These are phyloP conservation scores for Rachicladosporium sp. DNA, from an alignment of 2,329 filamentous ascomycete species.

Conservation along the genomic window DNA sequence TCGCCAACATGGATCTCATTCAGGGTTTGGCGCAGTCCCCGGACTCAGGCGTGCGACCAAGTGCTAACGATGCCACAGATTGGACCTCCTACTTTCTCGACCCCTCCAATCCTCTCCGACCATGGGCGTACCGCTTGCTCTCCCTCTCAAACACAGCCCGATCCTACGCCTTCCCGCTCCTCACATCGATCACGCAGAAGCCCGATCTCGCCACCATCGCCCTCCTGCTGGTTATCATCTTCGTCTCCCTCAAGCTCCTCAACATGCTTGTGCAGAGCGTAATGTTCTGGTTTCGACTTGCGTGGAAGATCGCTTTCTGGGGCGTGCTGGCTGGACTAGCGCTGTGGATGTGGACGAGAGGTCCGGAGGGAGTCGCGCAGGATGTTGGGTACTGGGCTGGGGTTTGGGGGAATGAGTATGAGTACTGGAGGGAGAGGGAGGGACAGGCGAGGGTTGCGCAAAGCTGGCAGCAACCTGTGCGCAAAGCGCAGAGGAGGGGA, in stretches of 20 bases:
- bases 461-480: conserved; percentile 7
- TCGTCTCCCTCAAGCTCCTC: conserved; percentile 52
- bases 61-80: conserved; percentile 11
- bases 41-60: too few relatives aligned
- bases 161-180: conserved; percentile 18
- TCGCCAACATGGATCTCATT: conserved; percentile 17
- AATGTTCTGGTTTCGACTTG: conserved; percentile 63
- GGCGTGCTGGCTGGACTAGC: conserved; percentile 42
- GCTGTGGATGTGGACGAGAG: conserved; percentile 47
- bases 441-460: conserved; percentile 13
- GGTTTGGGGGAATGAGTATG: conserved; percentile 2
- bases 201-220: conserved; percentile 41
- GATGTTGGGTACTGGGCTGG: conserved; percentile 34
- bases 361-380: conserved; percentile 50
- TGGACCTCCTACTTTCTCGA: conserved; percentile 20
- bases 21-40: conserved; percentile 13
- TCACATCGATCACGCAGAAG: conserved; percentile 20
- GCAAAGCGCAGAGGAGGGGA: conserved; percentile 5
- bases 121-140: conserved; percentile 11
- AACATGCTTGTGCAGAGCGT: conserved; percentile 60
- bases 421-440: background rate
- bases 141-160: conserved; percentile 9
- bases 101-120: conserved; percentile 7
- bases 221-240: conserved; percentile 47
- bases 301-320: conserved; percentile 53